phyloP scores from a whole-genome alignment of 78 protist genomes.

The Goniomonas avonlea region DNA sequence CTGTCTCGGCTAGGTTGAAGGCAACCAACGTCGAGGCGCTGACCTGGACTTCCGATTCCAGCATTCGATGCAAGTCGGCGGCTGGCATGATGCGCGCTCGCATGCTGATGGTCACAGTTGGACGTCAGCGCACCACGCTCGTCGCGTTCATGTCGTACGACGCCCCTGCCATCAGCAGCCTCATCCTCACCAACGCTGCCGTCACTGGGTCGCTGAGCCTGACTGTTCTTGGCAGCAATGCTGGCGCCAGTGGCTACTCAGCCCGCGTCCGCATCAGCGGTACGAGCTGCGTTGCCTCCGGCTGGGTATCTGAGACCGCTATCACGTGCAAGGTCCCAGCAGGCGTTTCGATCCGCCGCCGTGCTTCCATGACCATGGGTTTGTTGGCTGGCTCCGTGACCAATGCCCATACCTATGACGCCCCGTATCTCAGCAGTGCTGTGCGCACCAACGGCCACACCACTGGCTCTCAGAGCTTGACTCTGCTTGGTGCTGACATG shows the following conservation, averaged over 20 bases:
- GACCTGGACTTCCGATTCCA: neutral
- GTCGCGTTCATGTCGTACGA: neutral
- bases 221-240: neutral
- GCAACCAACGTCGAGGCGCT: too few species aligned
- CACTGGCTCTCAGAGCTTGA: neutral
- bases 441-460: neutral
- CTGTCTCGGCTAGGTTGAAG: too few species aligned
- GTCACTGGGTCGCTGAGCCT: neutral
- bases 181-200: neutral
- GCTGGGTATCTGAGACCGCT: neutral
- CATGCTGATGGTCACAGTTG: neutral
- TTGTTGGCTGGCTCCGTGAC: too few species aligned
- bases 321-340: slow-evolving; percentile 3
- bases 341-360: too few species aligned
- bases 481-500: neutral
- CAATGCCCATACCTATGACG: too few species aligned
- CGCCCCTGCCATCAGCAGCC: neutral
- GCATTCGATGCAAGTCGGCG: neutral
- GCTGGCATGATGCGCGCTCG: neutral
- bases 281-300: neutral
- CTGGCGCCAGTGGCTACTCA: neutral
- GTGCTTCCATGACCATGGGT: too few species aligned
- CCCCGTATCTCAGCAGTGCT: neutral
- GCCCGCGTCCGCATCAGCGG: neutral
- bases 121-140: neutral